Base-by-base conservation (phyloP, 106 monocot species). In the Apostasia shenzhenica region DNA sequence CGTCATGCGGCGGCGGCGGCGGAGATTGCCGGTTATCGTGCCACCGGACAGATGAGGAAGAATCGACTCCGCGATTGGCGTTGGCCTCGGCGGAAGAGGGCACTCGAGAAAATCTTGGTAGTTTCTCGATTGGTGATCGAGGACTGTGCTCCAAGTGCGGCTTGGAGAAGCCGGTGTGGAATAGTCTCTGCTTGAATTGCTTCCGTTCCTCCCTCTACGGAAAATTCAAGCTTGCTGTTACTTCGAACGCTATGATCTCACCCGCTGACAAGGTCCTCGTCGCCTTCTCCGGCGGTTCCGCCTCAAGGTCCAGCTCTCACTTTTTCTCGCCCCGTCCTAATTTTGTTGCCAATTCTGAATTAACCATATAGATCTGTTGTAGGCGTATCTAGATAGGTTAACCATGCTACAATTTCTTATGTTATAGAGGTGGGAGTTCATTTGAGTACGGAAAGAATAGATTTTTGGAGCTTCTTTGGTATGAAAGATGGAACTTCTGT, bases 161-260 rank as follows among this genome's bases (percentile, higher is more conserved):
- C 11, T 83, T 74, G 41, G 76, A 45, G 50, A 70, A 70, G 42
- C 64, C 67, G 47, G 65, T 44, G 6, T 75, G 77, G 75, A 81
- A 81, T 55, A 75, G 81, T 2, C 72, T 77, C 11, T 99, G 99
- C 83, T 56, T 44, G 8, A 47, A 51, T 4, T 99, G 99, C 77
- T 93, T 99, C 77, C 82, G 90, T 5, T 63, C 79, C 7, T 67
- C 68, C 42, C 44, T 99, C 1, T 87, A 73, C n/a, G 83, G 83
- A 4, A 99, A 99, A 83, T 93, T 99, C 66, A 99, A 99, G 83
- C 81, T 85, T 41, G 83, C 90, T 14, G 93, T 99, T 62, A 90
- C 90, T 11, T 68, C 87, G 68, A 99, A 93, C 70, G 92, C 85
- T 55, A 93, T 99, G 99, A 90, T 99, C 8, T 78, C 85, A 11